Conservation (phyloP, 768 basidiomycete genomes). For the Podaxis sp. region DNA sequence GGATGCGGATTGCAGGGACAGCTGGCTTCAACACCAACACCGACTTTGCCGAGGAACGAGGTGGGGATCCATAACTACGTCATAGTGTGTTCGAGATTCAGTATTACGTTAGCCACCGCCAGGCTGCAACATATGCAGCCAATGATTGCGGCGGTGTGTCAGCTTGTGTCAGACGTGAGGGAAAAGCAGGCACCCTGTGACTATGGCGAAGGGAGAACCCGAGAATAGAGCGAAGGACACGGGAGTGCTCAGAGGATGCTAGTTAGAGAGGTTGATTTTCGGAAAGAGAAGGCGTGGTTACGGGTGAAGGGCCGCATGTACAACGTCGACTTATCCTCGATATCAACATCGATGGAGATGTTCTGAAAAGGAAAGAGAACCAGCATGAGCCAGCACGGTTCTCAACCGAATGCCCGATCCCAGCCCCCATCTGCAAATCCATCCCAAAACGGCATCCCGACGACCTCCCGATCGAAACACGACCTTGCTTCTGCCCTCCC, state of each 20-base stretch:
- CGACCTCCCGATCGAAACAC: background rate
- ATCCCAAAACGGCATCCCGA: slow-evolving; percentile 1
- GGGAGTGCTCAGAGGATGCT: background rate
- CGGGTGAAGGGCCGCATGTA: background rate
- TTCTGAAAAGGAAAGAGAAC: slow-evolving; percentile 6
- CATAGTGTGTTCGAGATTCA: background rate
- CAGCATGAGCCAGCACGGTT: slow-evolving; percentile 3
- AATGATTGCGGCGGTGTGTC: background rate
- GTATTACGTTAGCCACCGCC: background rate
- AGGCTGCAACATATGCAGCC: background rate
- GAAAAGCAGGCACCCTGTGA: background rate
- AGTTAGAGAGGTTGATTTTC: background rate
- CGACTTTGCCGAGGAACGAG: slow-evolving; percentile 4
- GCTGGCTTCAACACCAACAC: background rate
- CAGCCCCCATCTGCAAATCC: background rate
- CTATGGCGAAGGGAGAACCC: background rate
- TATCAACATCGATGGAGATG: background rate
- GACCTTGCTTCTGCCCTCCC: background rate
- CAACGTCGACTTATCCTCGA: background rate
- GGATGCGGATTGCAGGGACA: background rate
- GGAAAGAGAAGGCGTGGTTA: background rate
- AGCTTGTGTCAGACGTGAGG: background rate
- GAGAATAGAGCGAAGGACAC: too few species aligned
- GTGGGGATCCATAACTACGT: background rate
- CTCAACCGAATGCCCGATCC: background rate